These are phyloP conservation scores for Coemansia brasiliensis DNA, from an alignment of 192 early-diverging fungal genomes.

Conservation along the genomic window DNA sequence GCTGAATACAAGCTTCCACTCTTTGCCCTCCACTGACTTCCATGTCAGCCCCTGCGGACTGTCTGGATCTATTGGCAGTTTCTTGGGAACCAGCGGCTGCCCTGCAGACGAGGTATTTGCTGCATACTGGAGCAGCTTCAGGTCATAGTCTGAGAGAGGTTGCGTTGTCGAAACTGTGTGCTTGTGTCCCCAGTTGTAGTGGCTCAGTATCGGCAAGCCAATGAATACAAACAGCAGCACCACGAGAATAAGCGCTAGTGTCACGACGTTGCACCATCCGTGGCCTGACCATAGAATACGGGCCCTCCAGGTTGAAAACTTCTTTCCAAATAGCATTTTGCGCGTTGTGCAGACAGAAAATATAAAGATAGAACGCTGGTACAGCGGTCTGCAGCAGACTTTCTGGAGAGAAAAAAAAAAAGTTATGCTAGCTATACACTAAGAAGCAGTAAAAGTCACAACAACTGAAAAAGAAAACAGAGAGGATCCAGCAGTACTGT, in stretches of 20 bases:
- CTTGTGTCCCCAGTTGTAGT: slow-evolving; percentile 51
- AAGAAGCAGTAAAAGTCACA: slow-evolving; percentile 1
- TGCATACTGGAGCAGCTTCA: slow-evolving; percentile 25
- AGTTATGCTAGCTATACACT: slow-evolving; percentile 2
- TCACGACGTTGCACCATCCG: slow-evolving; percentile 57
- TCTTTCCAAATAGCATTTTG: slow-evolving; percentile 34
- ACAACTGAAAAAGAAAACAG: slow-evolving; percentile 3
- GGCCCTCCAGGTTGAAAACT: slow-evolving; percentile 35
- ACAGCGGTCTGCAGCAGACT: too few species aligned
- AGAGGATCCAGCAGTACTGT: neutral
- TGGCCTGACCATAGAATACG: slow-evolving; percentile 51
- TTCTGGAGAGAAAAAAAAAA: neutral
- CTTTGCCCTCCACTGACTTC: slow-evolving; percentile 40
- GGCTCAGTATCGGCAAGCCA: slow-evolving; percentile 49
- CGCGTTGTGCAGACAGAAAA: neutral
- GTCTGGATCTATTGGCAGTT: slow-evolving; percentile 52
- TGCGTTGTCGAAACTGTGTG: slow-evolving; percentile 1
- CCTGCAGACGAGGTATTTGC: slow-evolving; percentile 28
- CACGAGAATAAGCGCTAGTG: slow-evolving; percentile 40
- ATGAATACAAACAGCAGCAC: slow-evolving; percentile 55
- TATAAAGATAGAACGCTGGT: slow-evolving; percentile 1
- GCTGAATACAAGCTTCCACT: slow-evolving; percentile 60
- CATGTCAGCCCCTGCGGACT: slow-evolving; percentile 39
- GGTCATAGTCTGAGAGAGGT: slow-evolving; percentile 43
- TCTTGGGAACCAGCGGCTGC: slow-evolving; percentile 41